Evolutionary conservation across 192 early-diverging fungal species (phyloP).

Genomic region (Spinellus fusiger): DNA sequence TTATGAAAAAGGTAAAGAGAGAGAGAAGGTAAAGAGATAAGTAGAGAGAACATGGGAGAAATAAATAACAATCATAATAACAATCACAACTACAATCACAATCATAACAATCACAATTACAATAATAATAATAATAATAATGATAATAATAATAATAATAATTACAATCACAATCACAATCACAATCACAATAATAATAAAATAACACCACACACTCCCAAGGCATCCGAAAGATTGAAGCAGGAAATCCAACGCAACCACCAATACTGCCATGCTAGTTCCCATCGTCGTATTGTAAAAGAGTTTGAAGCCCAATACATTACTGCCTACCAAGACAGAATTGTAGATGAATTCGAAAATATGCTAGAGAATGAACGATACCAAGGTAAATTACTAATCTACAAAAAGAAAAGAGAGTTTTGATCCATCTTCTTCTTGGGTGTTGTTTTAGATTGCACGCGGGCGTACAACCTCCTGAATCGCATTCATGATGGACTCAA

Average conservation of each 20-base stretch:
- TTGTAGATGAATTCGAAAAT: slow-evolving; percentile 60
- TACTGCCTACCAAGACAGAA: slow-evolving; percentile 51
- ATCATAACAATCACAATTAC: no score
- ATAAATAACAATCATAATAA: background rate
- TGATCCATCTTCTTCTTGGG: background rate
- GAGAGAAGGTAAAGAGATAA: background rate
- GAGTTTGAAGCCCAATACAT: slow-evolving; percentile 76
- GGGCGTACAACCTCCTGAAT: slow-evolving; percentile 64
- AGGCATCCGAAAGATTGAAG: slow-evolving; percentile 47
- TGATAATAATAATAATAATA: no score
- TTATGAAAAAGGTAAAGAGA: slow-evolving; percentile 54
- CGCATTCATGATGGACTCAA: slow-evolving; percentile 83
- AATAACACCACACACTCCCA: background rate
- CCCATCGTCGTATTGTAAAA: slow-evolving; percentile 58
- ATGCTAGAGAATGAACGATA: slow-evolving; percentile 62
- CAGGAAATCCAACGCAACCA: slow-evolving; percentile 59
- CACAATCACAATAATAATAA: no score
- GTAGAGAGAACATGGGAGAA: background rate
- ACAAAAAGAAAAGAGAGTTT: background rate
- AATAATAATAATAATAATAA: background rate
- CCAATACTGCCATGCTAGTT: slow-evolving; percentile 60
- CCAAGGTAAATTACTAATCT: slow-evolving; percentile 37
- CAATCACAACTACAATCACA: no score
- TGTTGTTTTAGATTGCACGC: slow-evolving; percentile 50
- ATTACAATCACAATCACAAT: no score